Conservation (phyloP, 371 early-diverging fungal species). For the Nosema muscidifuracis region DNA sequence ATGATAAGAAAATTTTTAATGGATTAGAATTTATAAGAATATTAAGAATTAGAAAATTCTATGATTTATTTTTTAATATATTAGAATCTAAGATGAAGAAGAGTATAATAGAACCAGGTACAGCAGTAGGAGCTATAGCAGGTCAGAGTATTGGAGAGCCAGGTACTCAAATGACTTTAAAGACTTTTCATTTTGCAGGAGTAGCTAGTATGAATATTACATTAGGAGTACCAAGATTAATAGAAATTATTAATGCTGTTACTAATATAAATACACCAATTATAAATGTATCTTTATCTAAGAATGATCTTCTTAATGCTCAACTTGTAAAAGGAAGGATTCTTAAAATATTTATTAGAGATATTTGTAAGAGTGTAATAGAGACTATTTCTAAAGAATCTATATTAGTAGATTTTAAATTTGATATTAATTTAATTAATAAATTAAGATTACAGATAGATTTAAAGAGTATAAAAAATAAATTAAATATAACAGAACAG, state of each 20-base stretch:
- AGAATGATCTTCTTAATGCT: constrained; percentile 26
- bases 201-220: constrained; percentile 96
- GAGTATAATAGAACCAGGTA: constrained; percentile 73
- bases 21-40: neutral
- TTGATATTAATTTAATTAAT: constrained; percentile 61
- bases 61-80: constrained; percentile 13
- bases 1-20: neutral
- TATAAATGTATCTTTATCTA: constrained; percentile 69
- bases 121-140: constrained; percentile 78
- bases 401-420: constrained; percentile 39
- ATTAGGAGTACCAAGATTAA: constrained; percentile 95
- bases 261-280: constrained; percentile 83
- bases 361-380: constrained; percentile 61
- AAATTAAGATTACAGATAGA: constrained; percentile 82
- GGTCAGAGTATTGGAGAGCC: constrained; percentile 98
- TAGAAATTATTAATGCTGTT: constrained; percentile 72
- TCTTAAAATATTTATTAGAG: constrained; percentile 76
- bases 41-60: neutral
- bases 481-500: constrained; percentile 14
- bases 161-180: constrained; percentile 98
- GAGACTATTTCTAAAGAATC: constrained; percentile 9
- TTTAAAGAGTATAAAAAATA: constrained; percentile 70
- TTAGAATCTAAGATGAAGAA: constrained; percentile 28
- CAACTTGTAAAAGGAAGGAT: constrained; percentile 80
- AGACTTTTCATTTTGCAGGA: constrained; percentile 99